Percentiles rank a stretch among this genome's conserved stretches.
Conservation (phyloP, 768 basidiomycete species). For the Suillus plorans region DNA sequence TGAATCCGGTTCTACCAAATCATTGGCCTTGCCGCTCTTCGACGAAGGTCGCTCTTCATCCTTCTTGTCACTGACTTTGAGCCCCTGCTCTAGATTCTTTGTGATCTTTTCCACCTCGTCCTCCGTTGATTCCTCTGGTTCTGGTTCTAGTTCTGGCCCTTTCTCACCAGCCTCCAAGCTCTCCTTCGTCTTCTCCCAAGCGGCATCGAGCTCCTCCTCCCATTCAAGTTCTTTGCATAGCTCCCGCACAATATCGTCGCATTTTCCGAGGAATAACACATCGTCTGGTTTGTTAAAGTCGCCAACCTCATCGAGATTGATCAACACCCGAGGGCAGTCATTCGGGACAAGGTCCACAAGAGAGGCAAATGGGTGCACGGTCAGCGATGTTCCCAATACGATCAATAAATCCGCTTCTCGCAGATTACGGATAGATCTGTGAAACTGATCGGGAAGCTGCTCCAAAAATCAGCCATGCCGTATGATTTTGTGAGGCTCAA, state of each 20-base stretch:
- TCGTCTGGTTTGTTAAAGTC: conserved; percentile 59
- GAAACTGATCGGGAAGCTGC: conserved; percentile 76
- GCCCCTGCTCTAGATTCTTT: conserved; percentile 21
- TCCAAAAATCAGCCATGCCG: not conserved
- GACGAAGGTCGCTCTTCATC: conserved; percentile 1
- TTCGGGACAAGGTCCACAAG: conserved; percentile 58
- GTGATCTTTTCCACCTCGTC: conserved; percentile 29
- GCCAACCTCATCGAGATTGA: conserved; percentile 86
- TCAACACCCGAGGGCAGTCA: conserved; percentile 76
- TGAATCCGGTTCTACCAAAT: not conserved
- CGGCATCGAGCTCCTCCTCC: conserved; percentile 56
- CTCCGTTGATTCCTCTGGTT: conserved; percentile 9
- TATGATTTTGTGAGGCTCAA: not conserved
- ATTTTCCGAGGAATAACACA: conserved; percentile 64
- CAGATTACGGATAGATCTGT: conserved; percentile 51
- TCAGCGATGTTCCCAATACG: conserved; percentile 88
- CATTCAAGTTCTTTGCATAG: conserved; percentile 73
- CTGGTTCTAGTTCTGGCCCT: conserved; percentile 9
- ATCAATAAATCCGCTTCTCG: conserved; percentile 80
- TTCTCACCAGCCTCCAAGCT: conserved; percentile 20
- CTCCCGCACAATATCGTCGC: conserved; percentile 63
- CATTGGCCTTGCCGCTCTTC: not conserved
- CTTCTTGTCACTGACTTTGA: conserved; percentile 9
- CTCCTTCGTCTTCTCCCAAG: conserved; percentile 55
- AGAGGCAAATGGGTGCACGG: conserved; percentile 84